Conservation (phyloP, 352 stramenopile species). For the Globisporangium paddicum region DNA sequence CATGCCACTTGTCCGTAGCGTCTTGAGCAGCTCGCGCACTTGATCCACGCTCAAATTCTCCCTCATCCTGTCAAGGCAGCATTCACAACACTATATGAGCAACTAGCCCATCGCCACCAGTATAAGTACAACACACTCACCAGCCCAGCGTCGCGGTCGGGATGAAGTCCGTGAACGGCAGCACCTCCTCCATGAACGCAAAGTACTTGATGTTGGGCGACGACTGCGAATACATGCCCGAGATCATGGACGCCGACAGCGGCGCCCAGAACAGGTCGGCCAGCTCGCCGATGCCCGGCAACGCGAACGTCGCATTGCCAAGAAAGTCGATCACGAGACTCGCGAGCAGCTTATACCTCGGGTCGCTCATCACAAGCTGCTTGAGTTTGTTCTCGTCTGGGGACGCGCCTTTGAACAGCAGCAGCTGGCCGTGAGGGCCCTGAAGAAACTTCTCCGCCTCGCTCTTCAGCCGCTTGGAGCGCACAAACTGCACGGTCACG, state of each 20-base stretch:
- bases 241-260: constrained; percentile 84
- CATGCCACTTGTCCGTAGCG: background rate
- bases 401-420: constrained; percentile 50
- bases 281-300: constrained; percentile 86
- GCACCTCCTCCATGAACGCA: constrained; percentile 68
- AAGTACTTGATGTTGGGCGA: constrained; percentile 88
- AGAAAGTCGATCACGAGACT: constrained; percentile 89
- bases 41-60: constrained; percentile 48
- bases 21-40: constrained; percentile 20
- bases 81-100: background rate
- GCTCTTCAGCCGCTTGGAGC: constrained; percentile 39
- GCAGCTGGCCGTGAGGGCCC: constrained; percentile 50
- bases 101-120: background rate
- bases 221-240: constrained; percentile 87
- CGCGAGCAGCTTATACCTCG: constrained; percentile 52
- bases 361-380: constrained; percentile 43
- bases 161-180: constrained; percentile 96
- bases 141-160: constrained; percentile 93
- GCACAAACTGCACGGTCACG: constrained; percentile 39
- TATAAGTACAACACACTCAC: constrained; percentile 17
- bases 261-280: constrained; percentile 92
- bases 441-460: constrained; percentile 39
- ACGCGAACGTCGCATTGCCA: constrained; percentile 81
- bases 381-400: constrained; percentile 7
- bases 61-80: constrained; percentile 35